These are phyloP conservation scores for Medicago truncatula DNA, from an alignment of 306 rosid genomes.

Conservation along the genomic window MtrunA17r5.0-ANR NC_053049.1:47413001-47413500, in stretches of 20 bases:
- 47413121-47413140: constrained; percentile 36
- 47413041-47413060: constrained; percentile 27
- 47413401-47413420: too few species aligned
- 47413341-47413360: neutral
- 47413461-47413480: too few species aligned
- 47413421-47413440: too few species aligned
- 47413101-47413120: neutral
- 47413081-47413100: neutral
- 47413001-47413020: constrained; percentile 33
- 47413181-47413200: neutral
- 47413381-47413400: neutral
- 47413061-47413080: constrained; percentile 5
- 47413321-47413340: neutral
- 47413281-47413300: neutral
- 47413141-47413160: neutral
- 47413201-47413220: neutral
- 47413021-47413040: constrained; percentile 42
- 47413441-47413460: too few species aligned
- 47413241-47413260: neutral
- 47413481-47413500: too few species aligned
- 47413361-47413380: neutral
- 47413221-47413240: neutral
- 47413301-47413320: neutral
- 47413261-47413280: constrained; percentile 2
- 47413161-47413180: neutral